Evolutionary conservation across 2,329 filamentous ascomycete genomes (phyloP).

Genomic region (Fusarium decemcellulare): DNA sequence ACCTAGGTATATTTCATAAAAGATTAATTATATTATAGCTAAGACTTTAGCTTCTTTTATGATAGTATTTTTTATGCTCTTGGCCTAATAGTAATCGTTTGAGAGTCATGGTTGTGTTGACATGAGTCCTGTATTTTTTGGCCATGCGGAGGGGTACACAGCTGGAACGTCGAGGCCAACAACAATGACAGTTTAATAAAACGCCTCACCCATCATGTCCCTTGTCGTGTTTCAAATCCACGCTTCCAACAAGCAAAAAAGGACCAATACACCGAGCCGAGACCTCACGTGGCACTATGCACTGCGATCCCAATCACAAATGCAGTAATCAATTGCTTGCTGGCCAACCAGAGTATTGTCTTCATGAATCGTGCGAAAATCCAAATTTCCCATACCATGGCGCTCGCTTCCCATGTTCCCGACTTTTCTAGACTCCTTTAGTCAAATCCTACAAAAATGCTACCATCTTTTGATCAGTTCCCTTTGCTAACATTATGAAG

Average conservation of each 20-base stretch:
- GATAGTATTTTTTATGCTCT: no score
- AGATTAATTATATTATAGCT: no score
- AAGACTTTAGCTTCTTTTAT: no score
- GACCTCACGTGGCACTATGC: background rate
- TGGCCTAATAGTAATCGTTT: no score
- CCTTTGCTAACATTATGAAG: background rate
- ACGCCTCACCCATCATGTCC: constrained; percentile 2
- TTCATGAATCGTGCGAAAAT: constrained; percentile 34
- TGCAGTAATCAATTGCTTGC: background rate
- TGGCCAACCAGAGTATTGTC: constrained; percentile 10
- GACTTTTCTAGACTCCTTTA: constrained; percentile 4
- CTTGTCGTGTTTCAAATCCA: constrained; percentile 7
- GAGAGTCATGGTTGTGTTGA: no score
- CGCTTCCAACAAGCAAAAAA: background rate
- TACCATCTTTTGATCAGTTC: background rate
- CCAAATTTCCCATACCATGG: background rate
- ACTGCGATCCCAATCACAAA: background rate
- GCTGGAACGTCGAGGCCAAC: background rate
- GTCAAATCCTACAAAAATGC: constrained; percentile 1
- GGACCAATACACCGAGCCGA: background rate
- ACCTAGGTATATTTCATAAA: no score
- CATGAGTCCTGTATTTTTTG: no score
- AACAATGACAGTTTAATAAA: background rate
- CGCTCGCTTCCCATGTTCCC: constrained; percentile 1
- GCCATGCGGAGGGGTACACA: no score